Evolutionary conservation across 148 eudicot species (phyloP).

Genomic region (Chenopodium berlandieri): DNA sequence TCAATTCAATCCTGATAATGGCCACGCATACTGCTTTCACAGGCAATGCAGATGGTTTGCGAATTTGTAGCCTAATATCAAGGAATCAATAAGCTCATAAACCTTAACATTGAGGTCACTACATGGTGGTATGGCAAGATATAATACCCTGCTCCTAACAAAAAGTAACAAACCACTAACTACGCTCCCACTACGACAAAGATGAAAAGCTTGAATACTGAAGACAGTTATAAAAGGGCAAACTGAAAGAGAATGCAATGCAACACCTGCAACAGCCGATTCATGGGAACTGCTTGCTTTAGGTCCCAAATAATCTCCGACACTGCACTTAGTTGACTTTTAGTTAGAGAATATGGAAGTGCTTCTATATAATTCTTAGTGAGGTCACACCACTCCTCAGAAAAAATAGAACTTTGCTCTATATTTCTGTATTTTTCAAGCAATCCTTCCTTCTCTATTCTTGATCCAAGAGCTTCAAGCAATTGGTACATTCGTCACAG

Average conservation of each 20-base stretch:
- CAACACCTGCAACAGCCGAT: constrained; percentile 84
- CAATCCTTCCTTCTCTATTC: constrained; percentile 75
- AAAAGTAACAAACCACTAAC: not conserved
- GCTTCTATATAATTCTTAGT: constrained; percentile 58
- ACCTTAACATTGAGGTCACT: not conserved
- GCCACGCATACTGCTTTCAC: not conserved
- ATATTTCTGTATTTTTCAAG: constrained; percentile 72
- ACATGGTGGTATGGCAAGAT: not conserved
- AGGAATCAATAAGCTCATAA: not conserved
- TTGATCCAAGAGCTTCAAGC: constrained; percentile 89
- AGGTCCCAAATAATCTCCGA: constrained; percentile 95
- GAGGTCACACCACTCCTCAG: constrained; percentile 75
- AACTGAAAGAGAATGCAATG: not conserved
- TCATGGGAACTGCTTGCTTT: constrained; percentile 87
- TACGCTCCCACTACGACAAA: not conserved
- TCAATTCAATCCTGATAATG: not conserved
- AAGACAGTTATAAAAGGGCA: not conserved
- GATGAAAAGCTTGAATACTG: not conserved
- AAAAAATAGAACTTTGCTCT: constrained; percentile 40
- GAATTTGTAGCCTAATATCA: not conserved
- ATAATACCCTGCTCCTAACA: not conserved
- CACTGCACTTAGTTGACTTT: constrained; percentile 76
- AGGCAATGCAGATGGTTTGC: not conserved
- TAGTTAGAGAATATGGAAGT: constrained; percentile 78
- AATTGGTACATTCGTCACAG: constrained; percentile 83